Percentiles rank a stretch among this genome's conserved stretches.
These are phyloP conservation scores for Allomyces macrogynus DNA, from an alignment of 192 early-diverging fungal genomes.

Conservation along the genomic window DNA sequence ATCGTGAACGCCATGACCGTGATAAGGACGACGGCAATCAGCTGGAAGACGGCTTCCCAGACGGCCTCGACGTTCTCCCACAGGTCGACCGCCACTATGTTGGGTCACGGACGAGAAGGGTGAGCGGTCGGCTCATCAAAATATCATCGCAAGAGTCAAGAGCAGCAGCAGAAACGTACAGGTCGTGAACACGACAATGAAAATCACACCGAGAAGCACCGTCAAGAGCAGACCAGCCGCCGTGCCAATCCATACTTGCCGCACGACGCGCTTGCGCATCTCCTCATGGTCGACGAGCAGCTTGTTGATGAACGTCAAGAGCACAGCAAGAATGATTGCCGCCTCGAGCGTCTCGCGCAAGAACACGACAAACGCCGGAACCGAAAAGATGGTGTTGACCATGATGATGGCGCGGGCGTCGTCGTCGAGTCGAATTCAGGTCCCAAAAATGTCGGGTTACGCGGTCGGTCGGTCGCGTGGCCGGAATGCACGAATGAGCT, in stretches of 20 bases:
- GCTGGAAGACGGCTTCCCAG: slow-evolving; percentile 67
- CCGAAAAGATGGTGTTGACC: slow-evolving; percentile 1
- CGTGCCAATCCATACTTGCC: slow-evolving; percentile 62
- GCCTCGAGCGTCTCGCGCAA: slow-evolving; percentile 74
- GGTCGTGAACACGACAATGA: slow-evolving; percentile 46
- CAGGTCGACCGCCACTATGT: not conserved
- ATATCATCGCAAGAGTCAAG: not conserved
- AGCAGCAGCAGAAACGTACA: not conserved
- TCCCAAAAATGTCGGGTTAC: too few relatives aligned
- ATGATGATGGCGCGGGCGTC: too few relatives aligned
- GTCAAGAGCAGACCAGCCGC: slow-evolving; percentile 40
- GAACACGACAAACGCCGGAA: slow-evolving; percentile 52
- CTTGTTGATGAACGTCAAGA: slow-evolving; percentile 52
- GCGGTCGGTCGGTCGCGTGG: too few relatives aligned
- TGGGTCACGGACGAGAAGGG: slow-evolving; percentile 5
- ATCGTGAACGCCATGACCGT: slow-evolving; percentile 66
- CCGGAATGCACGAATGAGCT: too few relatives aligned
- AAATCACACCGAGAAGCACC: slow-evolving; percentile 45
- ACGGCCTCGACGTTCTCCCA: slow-evolving; percentile 37
- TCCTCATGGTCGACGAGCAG: slow-evolving; percentile 27
- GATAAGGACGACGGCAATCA: slow-evolving; percentile 59
- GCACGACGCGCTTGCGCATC: slow-evolving; percentile 28
- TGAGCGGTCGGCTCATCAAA: slow-evolving; percentile 6
- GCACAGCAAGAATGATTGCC: slow-evolving; percentile 67
- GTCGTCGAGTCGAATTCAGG: too few relatives aligned